Conservation (phyloP, 352 stramenopile genomes). For the Saprolegnia diclina region DNA sequence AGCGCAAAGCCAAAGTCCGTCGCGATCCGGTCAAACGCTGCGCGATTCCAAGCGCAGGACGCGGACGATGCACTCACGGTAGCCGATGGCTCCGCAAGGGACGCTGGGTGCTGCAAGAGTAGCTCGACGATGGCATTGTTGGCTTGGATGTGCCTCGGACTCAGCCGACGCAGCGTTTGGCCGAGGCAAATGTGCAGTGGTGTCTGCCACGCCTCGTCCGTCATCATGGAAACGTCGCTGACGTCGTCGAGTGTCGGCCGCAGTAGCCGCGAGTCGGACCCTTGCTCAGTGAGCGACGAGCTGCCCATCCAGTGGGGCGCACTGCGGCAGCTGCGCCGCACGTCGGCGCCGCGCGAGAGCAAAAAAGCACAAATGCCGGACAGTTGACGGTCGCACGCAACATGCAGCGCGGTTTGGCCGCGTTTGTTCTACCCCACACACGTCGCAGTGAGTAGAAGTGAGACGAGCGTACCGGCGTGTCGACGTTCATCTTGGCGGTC, state of each 20-base stretch:
- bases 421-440: slow-evolving; percentile 40
- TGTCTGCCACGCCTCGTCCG: slow-evolving; percentile 39
- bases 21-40: slow-evolving; percentile 38
- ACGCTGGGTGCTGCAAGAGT: slow-evolving; percentile 39
- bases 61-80: slow-evolving; percentile 24
- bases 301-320: slow-evolving; percentile 14
- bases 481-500: slow-evolving; percentile 36
- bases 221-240: not conserved
- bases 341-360: slow-evolving; percentile 37
- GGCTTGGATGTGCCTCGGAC: not conserved
- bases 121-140: slow-evolving; percentile 45
- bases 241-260: too few species aligned
- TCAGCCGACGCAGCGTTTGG: slow-evolving; percentile 26
- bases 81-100: slow-evolving; percentile 35
- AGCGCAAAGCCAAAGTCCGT: slow-evolving; percentile 39
- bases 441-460: too few species aligned
- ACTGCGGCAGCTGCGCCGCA: slow-evolving; percentile 27
- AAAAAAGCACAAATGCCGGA: slow-evolving; percentile 39
- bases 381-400: slow-evolving; percentile 38
- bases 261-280: too few species aligned
- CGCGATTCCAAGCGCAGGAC: slow-evolving; percentile 35
- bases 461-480: slow-evolving; percentile 37
- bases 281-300: too few species aligned
- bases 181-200: slow-evolving; percentile 44
- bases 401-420: slow-evolving; percentile 42